Base-by-base conservation (phyloP, 1,284 basidiomycete species). In the Trichosporon sp. region DNA sequence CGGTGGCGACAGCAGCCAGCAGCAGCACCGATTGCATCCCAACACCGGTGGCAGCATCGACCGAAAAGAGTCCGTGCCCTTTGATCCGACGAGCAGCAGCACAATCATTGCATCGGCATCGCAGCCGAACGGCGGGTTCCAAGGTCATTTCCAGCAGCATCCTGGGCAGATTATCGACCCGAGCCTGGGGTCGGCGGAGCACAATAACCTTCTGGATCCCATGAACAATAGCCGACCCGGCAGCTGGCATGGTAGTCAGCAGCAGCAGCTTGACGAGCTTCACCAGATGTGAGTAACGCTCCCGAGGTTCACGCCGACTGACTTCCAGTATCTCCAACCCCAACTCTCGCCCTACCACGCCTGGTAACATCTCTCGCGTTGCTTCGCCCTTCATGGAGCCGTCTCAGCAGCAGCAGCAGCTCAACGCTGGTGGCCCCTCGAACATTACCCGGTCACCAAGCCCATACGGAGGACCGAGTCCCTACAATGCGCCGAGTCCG, bases 1-100 rank as follows among this genome's bases (percentile, higher is more conserved):
- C 11, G 40, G 23, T 37, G 61, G 40, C 27, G 49, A 8, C 52
- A 56, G 10, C 36, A 46, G n/a, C 37, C 31, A 65, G 59, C 59
- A n/a, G 61, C 64, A 60, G 32, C 49, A 27, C 16, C 40, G 29
- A n/a, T 32, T 36, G 31, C 46, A 52, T 21, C 49, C 59, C 14
- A 31, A 54, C 49, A 57, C 37, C n/a, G 59, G 60, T 25, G 59
- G 34, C 19, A 57, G 61, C 29, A 59, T 62, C 27, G 65, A 63
- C 27, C 63, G 76, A 25, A 70, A 77, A 59, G 75, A 78, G 34
- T 74, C 73, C n/a, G 63, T 77, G 13, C 75, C 76, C 4, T 77
- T 75, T 61, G 69, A 75, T 58, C 74, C 73, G 3, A 67, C 67
- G 19, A 59, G 62, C 23, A 71, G 71, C 27, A 75, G 72, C 52